Percentiles rank a stretch among this genome's conserved stretches.
Conservation (phyloP, 2,329 filamentous ascomycete species). For the Fusarium compactum region DNA sequence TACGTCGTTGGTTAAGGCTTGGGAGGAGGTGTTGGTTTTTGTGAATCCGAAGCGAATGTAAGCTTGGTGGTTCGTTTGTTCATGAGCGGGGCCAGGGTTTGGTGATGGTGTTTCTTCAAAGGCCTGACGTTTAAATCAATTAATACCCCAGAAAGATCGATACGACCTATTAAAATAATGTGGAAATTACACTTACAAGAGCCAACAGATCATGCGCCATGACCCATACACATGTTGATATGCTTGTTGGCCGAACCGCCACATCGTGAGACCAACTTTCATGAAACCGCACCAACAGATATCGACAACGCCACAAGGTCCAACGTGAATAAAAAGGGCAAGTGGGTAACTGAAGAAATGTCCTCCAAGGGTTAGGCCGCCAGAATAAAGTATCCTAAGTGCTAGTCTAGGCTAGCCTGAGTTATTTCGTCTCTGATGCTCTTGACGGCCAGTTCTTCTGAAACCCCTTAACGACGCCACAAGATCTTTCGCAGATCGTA, state of each 20-base stretch:
- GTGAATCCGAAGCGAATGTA: slow-evolving; percentile 54
- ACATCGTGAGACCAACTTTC: background rate
- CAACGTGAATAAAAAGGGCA: background rate
- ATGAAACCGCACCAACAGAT: background rate
- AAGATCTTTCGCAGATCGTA: background rate
- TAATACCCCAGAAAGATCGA: background rate
- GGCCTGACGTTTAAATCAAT: background rate
- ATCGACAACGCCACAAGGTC: background rate
- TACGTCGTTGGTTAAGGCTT: slow-evolving; percentile 48
- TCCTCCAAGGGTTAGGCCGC: too few relatives aligned
- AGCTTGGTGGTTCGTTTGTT: background rate
- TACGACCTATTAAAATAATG: background rate
- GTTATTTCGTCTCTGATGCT: too few relatives aligned
- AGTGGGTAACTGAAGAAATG: too few relatives aligned
- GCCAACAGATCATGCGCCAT: background rate
- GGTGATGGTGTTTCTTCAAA: background rate
- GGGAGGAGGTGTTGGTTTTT: slow-evolving; percentile 54
- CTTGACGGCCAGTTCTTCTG: too few relatives aligned
- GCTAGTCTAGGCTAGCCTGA: too few relatives aligned
- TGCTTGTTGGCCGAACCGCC: background rate
- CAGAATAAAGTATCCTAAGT: too few relatives aligned
- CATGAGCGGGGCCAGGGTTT: background rate
- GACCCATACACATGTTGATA: background rate
- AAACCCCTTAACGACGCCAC: too few relatives aligned
- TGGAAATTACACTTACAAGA: background rate